A percentile compares a stretch with the other conserved stretches of the same genome.
These are phyloP conservation scores for Rhododendron ferrugineum DNA, from an alignment of 148 eudicot genomes.

Conservation along the genomic window DNA sequence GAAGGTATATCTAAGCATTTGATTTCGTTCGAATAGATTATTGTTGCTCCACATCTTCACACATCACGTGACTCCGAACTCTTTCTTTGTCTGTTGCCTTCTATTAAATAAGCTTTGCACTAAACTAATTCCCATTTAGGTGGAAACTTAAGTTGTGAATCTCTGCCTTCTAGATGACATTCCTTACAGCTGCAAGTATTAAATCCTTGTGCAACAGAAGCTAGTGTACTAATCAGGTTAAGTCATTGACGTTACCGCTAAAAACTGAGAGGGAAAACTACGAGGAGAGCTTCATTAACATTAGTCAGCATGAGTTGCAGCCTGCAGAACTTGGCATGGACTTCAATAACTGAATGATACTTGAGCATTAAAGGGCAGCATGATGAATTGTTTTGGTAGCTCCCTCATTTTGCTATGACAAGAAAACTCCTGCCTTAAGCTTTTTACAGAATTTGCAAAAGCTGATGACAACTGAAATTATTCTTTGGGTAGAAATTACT, in stretches of 20 bases:
- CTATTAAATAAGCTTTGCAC: not conserved
- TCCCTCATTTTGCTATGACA: not conserved
- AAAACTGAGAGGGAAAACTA: not conserved
- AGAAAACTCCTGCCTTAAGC: not conserved
- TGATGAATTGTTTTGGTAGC: not conserved
- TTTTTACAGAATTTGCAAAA: not conserved
- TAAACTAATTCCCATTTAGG: not conserved
- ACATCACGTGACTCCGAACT: not conserved
- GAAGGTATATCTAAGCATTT: conserved; percentile 46
- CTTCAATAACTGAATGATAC: not conserved
- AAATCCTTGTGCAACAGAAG: not conserved
- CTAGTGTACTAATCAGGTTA: not conserved
- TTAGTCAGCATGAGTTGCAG: not conserved
- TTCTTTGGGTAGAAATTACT: not conserved
- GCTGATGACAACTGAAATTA: not conserved
- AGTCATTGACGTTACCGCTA: not conserved
- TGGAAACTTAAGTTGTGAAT: not conserved
- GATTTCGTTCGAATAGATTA: not conserved
- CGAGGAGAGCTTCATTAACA: not conserved
- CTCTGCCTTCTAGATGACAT: not conserved
- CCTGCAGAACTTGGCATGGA: not conserved
- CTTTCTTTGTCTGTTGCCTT: not conserved
- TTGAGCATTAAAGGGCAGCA: not conserved
- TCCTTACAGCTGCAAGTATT: not conserved
- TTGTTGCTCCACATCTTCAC: conserved; percentile 1